These are phyloP conservation scores for Hemileia vastatrix DNA, from an alignment of 1,284 basidiomycete species.

Conservation along the genomic window DNA sequence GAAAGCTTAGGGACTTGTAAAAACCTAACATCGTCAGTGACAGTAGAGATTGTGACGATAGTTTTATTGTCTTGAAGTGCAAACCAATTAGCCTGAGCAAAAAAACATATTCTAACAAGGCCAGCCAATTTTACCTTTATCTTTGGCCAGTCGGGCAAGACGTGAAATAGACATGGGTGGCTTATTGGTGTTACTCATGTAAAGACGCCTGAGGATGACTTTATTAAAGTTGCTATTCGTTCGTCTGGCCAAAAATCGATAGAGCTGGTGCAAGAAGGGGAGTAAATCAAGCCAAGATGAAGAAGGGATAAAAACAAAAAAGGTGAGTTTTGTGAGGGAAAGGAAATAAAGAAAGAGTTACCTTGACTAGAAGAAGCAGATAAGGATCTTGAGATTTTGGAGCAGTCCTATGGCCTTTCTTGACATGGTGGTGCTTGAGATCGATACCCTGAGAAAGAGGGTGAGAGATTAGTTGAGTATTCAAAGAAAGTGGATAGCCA, in stretches of 20 bases:
- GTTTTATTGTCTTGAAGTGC: constrained; percentile 58
- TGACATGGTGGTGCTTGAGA: constrained; percentile 94
- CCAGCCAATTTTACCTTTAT: constrained; percentile 58
- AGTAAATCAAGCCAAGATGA: constrained; percentile 4
- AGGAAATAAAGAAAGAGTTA: constrained; percentile 44
- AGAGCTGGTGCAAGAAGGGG: too few species aligned
- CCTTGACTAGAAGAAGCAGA: constrained; percentile 96
- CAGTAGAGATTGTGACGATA: constrained; percentile 79
- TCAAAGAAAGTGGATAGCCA: too few species aligned
- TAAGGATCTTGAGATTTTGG: constrained; percentile 99
- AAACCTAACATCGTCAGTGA: constrained; percentile 94
- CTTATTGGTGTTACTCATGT: constrained; percentile 95
- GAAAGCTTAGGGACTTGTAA: constrained; percentile 79
- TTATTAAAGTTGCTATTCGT: constrained; percentile 97
- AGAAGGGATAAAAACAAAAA: background rate
- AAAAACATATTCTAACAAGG: constrained; percentile 23
- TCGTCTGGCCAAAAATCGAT: constrained; percentile 96
- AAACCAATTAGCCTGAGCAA: background rate
- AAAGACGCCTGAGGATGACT: constrained; percentile 90
- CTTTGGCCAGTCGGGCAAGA: constrained; percentile 57
- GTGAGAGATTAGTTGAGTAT: too few species aligned
- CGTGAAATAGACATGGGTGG: constrained; percentile 89
- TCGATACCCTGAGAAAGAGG: constrained; percentile 76
- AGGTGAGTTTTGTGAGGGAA: background rate
- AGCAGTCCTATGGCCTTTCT: constrained; percentile 87